These are phyloP conservation scores for Parastagonospora nodorum DNA, from an alignment of 2,329 filamentous ascomycete species.

Conservation along the genomic window DNA sequence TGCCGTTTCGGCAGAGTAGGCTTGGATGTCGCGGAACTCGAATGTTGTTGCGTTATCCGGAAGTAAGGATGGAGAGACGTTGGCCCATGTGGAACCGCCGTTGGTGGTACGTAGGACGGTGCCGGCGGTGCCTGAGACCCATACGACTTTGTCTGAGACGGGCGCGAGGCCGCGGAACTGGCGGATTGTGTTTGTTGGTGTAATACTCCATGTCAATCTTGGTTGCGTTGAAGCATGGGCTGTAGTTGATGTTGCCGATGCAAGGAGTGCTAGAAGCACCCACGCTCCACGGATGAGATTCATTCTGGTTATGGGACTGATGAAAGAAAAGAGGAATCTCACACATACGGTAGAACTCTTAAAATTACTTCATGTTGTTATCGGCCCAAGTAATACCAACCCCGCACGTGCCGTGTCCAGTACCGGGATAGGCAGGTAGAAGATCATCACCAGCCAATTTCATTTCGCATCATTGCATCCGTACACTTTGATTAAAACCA, in stretches of 20 bases:
- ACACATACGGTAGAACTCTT: too few relatives aligned
- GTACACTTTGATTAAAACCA: too few relatives aligned
- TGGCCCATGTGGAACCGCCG: slow-evolving; percentile 26
- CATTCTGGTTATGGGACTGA: not conserved
- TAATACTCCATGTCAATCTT: slow-evolving; percentile 20
- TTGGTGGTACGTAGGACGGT: slow-evolving; percentile 33
- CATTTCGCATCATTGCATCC: not conserved
- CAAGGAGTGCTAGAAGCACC: not conserved
- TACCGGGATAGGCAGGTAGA: slow-evolving; percentile 4
- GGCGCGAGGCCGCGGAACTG: slow-evolving; percentile 35
- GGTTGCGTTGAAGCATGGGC: too few relatives aligned
- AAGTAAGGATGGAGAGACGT: slow-evolving; percentile 27
- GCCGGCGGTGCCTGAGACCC: slow-evolving; percentile 34
- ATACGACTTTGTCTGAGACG: slow-evolving; percentile 20
- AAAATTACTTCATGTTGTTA: not conserved
- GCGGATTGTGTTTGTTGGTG: slow-evolving; percentile 28
- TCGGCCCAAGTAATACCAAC: not conserved
- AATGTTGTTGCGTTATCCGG: slow-evolving; percentile 26
- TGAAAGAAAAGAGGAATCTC: too few relatives aligned
- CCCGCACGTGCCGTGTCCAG: not conserved
- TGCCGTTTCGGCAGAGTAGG: slow-evolving; percentile 23
- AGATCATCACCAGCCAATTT: not conserved
- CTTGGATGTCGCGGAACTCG: slow-evolving; percentile 37
- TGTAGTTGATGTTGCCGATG: not conserved
- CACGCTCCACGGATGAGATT: too few relatives aligned